These are phyloP conservation scores for Sporisorium graminicola DNA, from an alignment of 1,284 basidiomycete species.

Conservation along the genomic window DNA sequence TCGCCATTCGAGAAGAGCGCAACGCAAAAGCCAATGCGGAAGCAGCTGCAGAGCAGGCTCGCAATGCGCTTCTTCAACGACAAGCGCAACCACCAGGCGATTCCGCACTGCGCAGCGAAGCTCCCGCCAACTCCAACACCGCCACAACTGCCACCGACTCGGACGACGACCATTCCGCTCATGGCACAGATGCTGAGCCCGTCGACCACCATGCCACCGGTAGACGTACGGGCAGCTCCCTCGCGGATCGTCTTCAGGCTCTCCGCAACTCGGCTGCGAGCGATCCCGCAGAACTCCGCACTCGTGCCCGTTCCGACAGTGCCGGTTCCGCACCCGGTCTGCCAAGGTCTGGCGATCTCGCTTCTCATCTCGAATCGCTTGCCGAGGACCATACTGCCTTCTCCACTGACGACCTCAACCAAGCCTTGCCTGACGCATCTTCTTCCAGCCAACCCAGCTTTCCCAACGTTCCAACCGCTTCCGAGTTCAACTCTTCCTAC, in stretches of 20 bases:
- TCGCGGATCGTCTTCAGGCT: conserved; percentile 50
- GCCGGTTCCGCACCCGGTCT: conserved; percentile 9
- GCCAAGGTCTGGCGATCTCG: conserved; percentile 21
- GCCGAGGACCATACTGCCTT: conserved; percentile 26
- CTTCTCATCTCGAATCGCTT: conserved; percentile 32
- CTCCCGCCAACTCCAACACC: not conserved
- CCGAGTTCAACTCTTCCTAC: conserved; percentile 53
- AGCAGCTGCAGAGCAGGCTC: conserved; percentile 29
- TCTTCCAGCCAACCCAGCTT: conserved; percentile 16
- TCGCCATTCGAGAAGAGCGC: conserved; percentile 57
- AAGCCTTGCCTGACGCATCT: conserved; percentile 19
- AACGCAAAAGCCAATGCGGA: conserved; percentile 40
- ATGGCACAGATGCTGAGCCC: conserved; percentile 45
- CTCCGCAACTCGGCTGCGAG: conserved; percentile 37
- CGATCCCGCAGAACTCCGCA: conserved; percentile 43
- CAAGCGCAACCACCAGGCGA: conserved; percentile 37
- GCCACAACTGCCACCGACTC: conserved; percentile 8
- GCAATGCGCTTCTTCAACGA: conserved; percentile 20
- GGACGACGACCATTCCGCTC: conserved; percentile 32
- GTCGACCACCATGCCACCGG: conserved; percentile 40
- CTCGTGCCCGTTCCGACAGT: conserved; percentile 28
- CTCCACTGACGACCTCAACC: conserved; percentile 25
- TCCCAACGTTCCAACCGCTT: conserved; percentile 41
- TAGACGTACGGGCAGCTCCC: conserved; percentile 33
- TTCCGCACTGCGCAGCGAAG: conserved; percentile 23